Evolutionary conservation across 345 rosid species (phyloP), one percentile per base, ranked within the genome.

Genomic region (Stellera chamaejasme): DNA sequence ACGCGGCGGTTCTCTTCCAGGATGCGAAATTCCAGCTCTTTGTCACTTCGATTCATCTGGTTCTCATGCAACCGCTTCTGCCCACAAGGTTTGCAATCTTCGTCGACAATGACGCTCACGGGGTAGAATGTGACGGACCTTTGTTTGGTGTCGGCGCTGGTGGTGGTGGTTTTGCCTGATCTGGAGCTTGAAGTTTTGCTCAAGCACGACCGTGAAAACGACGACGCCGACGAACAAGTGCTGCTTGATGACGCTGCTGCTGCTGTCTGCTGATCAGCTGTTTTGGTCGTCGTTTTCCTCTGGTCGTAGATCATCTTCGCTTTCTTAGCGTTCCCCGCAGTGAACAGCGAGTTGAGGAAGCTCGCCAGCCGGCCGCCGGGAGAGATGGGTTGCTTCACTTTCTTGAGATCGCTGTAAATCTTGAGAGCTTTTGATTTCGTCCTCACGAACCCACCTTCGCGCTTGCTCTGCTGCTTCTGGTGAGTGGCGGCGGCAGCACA

Each of bases 381-480:
- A 13, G 99, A 93, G 63, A 93, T 75, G 0, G 98, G 98, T 54
- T 92, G 98, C 61, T 86, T 88, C 11, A 78, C 82, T 69, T 82
- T 91, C 72, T 85, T 91, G 28, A 88, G 70, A 41, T 86, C 96
- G 50, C 79, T 75, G 79, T 86, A 88, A 71, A 88, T 86, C 78
- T 81, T 86, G 47, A 86, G 62, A 11, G 96, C 99, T 64, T 79
- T 86, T 32, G 91, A 82, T 62, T 84, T 88, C 4, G 89, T 81
- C 67, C 81, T 88, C 28, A 69, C 65, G 49, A 79, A 70, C 43
- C 84, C 78, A 2, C 80, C 84, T 26, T 70, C 74, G 15, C 67
- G 74, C 50, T 71, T 79, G 5, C 75, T 69, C 65, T 73, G 66
- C 44, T 75, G 73, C 39, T 32, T 32, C 39, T 32, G 39, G 23